A percentile compares a stretch with the other conserved stretches of the same genome.
These are phyloP conservation scores for Parvularia atlantis DNA, from an alignment of 78 protist species.

Conservation along the genomic window DNA sequence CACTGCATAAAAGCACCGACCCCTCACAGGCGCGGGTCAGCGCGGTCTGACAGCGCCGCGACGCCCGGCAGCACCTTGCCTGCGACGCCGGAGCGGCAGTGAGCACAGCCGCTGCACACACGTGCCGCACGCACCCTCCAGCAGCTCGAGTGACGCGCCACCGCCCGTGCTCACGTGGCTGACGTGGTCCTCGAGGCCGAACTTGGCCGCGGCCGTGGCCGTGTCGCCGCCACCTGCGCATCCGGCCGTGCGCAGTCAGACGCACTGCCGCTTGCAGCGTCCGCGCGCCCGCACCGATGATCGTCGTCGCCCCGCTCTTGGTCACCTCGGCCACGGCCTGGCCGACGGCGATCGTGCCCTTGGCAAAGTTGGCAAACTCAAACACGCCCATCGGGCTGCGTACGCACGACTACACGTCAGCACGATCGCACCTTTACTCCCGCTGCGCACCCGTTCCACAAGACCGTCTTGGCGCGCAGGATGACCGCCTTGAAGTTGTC, in stretches of 20 bases:
- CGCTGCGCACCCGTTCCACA: slow-evolving; percentile 95
- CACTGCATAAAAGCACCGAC: too few relatives aligned
- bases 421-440: too few relatives aligned
- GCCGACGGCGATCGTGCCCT: slow-evolving; percentile 74
- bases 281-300: slow-evolving; percentile 68
- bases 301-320: slow-evolving; percentile 64
- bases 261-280: too few relatives aligned
- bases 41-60: too few relatives aligned
- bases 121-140: too few relatives aligned
- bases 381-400: slow-evolving; percentile 95
- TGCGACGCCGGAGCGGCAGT: too few relatives aligned
- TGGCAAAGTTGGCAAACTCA: slow-evolving; percentile 77
- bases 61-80: too few relatives aligned
- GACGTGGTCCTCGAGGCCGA: slow-evolving; percentile 71
- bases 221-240: slow-evolving; percentile 98
- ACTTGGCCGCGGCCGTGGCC: slow-evolving; percentile 80
- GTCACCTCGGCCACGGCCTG: slow-evolving; percentile 74
- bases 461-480: slow-evolving; percentile 62
- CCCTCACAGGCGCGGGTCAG: too few relatives aligned
- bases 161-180: slow-evolving; percentile 96
- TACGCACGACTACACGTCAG: too few relatives aligned
- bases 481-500: slow-evolving; percentile 6
- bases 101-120: too few relatives aligned
- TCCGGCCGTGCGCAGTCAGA: too few relatives aligned
- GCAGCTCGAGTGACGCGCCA: slow-evolving; percentile 98